Evolutionary conservation across 75 land plant species (phyloP).

Genomic region (Picea glauca): DNA sequence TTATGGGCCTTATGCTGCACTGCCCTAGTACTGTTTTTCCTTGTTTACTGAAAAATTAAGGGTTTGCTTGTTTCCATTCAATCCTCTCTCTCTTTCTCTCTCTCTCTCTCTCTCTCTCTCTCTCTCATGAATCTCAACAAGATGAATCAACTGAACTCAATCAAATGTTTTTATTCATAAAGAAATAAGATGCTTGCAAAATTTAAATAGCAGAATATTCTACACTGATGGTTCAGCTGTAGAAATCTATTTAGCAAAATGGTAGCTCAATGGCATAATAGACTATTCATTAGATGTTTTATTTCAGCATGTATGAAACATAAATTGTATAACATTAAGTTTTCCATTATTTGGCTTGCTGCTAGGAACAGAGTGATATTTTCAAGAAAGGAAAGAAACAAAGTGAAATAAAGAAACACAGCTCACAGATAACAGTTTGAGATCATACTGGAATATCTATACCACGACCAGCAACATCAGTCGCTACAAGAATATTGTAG

Average conservation of each 20-base stretch:
- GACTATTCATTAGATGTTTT: neutral
- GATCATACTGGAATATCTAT: slow-evolving; percentile 79
- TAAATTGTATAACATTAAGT: neutral
- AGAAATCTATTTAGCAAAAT: neutral
- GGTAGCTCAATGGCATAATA: neutral
- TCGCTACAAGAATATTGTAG: slow-evolving; percentile 87
- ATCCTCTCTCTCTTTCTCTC: too few relatives aligned
- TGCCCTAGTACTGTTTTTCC: too few relatives aligned
- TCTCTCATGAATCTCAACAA: neutral
- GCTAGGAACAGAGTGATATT: neutral
- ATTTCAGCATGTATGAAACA: neutral
- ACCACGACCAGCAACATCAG: slow-evolving; percentile 98
- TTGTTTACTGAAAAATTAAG: too few relatives aligned
- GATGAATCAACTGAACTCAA: neutral
- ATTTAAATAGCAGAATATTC: neutral
- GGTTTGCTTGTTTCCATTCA: neutral
- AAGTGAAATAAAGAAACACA: neutral
- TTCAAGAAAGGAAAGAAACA: neutral
- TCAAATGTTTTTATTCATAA: neutral
- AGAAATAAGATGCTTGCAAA: neutral
- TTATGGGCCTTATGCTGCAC: too few relatives aligned
- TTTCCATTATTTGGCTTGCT: neutral
- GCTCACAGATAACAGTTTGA: neutral
- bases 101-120: too few relatives aligned
- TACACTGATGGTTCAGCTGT: neutral